Conservation (phyloP, 352 stramenopile species). For the Globisporangium abappressorium region DNA sequence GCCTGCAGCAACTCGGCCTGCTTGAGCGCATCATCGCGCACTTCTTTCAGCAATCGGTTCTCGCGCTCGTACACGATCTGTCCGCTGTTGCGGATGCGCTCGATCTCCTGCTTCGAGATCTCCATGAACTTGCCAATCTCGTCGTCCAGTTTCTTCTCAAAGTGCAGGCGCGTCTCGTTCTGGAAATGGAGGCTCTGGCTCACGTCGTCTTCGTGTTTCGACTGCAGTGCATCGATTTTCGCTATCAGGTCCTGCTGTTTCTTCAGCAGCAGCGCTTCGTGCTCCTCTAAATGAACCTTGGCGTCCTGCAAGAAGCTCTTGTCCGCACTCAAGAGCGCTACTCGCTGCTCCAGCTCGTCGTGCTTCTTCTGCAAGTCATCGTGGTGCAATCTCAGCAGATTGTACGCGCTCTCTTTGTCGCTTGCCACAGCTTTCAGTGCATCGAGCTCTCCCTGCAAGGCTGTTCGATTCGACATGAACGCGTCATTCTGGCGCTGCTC, state of each 20-base stretch:
- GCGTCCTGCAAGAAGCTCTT: conserved; percentile 60
- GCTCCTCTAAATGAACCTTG: conserved; percentile 54
- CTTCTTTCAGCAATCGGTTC: conserved; percentile 66
- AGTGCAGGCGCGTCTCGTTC: conserved; percentile 56
- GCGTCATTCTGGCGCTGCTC: conserved; percentile 31
- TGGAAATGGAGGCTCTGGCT: conserved; percentile 40
- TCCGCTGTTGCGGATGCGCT: conserved; percentile 57
- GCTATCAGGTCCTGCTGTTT: conserved; percentile 38
- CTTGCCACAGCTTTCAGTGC: conserved; percentile 29
- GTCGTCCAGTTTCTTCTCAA: conserved; percentile 64
- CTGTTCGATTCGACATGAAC: conserved; percentile 22
- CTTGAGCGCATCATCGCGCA: conserved; percentile 55
- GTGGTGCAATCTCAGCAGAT: conserved; percentile 20
- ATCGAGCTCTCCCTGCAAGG: conserved; percentile 37
- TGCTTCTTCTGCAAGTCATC: conserved; percentile 23
- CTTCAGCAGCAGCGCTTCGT: conserved; percentile 34
- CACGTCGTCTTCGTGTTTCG: conserved; percentile 36
- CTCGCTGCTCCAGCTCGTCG: conserved; percentile 34
- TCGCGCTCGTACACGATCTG: conserved; percentile 73
- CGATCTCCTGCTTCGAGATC: conserved; percentile 63
- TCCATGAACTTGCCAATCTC: conserved; percentile 73
- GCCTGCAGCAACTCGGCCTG: conserved; percentile 55
- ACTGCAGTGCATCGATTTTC: conserved; percentile 36
- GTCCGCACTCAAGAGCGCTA: conserved; percentile 47
- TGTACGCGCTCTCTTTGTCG: conserved; percentile 15